These are phyloP conservation scores for Ceriops zippeliana DNA, from an alignment of 345 rosid species.

Conservation along the genomic window DNA sequence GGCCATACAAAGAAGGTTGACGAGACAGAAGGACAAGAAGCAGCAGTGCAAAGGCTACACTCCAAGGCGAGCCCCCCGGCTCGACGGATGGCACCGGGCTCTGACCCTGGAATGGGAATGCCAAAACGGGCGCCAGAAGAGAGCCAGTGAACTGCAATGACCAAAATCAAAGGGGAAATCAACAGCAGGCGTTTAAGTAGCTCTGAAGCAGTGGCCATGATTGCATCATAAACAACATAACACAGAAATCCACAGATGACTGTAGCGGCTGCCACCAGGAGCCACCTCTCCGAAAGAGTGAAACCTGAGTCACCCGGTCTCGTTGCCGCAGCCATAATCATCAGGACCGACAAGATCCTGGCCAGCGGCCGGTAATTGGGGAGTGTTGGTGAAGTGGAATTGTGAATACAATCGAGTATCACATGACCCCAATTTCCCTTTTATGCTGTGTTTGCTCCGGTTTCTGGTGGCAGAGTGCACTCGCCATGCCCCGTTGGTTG, in stretches of 20 bases:
- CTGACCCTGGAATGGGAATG: conserved; percentile 49
- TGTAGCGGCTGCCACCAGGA: conserved; percentile 28
- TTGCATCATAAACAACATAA: conserved; percentile 45
- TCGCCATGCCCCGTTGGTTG: background rate
- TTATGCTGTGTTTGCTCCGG: background rate
- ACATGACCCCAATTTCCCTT: background rate
- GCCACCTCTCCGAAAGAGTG: conserved; percentile 38
- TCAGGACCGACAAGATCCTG: background rate
- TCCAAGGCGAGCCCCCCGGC: conserved; percentile 59
- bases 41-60: conserved; percentile 38
- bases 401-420: too few species aligned
- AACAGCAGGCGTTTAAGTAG: conserved; percentile 41
- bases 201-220: conserved; percentile 54
- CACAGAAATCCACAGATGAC: conserved; percentile 35
- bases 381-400: too few species aligned
- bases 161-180: conserved; percentile 48
- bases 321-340: conserved; percentile 25
- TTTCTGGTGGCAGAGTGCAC: background rate
- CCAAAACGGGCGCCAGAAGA: conserved; percentile 34
- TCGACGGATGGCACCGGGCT: conserved; percentile 48
- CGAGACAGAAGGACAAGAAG: conserved; percentile 41
- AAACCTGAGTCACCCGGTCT: conserved; percentile 19
- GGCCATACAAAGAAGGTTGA: conserved; percentile 43
- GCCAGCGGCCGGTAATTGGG: too few species aligned
- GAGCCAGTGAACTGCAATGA: conserved; percentile 49